Evolutionary conservation across 257 asterid species (phyloP).

Genomic region (Penstemon eatonii): DNA sequence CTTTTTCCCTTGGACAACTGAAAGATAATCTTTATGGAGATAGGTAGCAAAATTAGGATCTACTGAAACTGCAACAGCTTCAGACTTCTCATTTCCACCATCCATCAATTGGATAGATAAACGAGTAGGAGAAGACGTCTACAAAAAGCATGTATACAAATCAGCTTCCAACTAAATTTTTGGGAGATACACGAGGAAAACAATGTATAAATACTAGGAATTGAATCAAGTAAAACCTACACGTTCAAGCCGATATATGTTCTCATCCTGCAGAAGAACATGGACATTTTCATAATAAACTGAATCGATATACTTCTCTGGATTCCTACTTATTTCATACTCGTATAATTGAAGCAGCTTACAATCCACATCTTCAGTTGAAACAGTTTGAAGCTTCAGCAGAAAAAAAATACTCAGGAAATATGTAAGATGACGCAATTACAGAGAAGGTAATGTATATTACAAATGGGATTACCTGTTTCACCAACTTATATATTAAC

Average conservation of each 20-base stretch:
- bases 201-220: neutral
- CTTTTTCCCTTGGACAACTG: constrained; percentile 61
- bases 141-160: constrained; percentile 36
- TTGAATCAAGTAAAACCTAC: constrained; percentile 50
- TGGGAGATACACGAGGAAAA: constrained; percentile 7
- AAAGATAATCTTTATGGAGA: constrained; percentile 74
- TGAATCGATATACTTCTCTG: constrained; percentile 50
- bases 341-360: constrained; percentile 52
- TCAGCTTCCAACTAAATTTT: constrained; percentile 29
- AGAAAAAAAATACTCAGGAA: constrained; percentile 23
- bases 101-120: constrained; percentile 93
- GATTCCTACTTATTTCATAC: constrained; percentile 47
- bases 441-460: neutral
- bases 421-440: neutral
- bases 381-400: constrained; percentile 56
- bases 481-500: constrained; percentile 86
- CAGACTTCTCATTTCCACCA: constrained; percentile 82
- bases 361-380: constrained; percentile 51
- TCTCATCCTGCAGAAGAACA: constrained; percentile 57
- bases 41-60: constrained; percentile 85
- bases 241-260: constrained; percentile 61
- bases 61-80: constrained; percentile 88
- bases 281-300: constrained; percentile 58
- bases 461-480: constrained; percentile 52
- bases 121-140: constrained; percentile 68